Base-by-base conservation (phyloP, 768 basidiomycete genomes). In the Lentinus brumalis region DNA sequence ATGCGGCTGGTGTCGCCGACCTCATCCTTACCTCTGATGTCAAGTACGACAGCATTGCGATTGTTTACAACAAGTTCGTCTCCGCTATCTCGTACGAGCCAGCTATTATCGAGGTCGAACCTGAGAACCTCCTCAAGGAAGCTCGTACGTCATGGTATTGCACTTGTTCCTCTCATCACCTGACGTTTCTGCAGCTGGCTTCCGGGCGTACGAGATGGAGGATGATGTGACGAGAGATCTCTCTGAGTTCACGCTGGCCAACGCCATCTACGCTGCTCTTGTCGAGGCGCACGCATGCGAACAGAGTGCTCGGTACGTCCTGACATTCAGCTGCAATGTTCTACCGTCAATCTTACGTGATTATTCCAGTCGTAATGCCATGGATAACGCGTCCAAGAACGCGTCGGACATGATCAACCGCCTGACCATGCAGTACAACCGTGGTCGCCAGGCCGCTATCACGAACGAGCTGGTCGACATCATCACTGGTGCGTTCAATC, bases 351-450 rank as follows among this genome's bases (percentile, higher is more conserved):
- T 9, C 14, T 40, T n/a, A 52, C 66, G 54, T 54, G 64, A 10
- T 8, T 26, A 59, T 6, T 65, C 65, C 53, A 88, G 96, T 76
- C 90, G 96, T 68, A 98, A 96, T 68, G 97, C 97, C 71, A 99
- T 99, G 97, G 97, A 98, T 86, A 98, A 94, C 72, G 96, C 96
- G 50, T 94, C 96, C 66, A 99, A 99, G 87, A 98, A 99, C 76
- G 97, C 97, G 59, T 79, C 78, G 38, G 95, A 96, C 77, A 97
- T 98, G 95, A 96, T 98, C 71, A 76, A 76, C 62, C 75, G 80
- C 47, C 82, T 98, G 52, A 90, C 91, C 75, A 90, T 97, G 89
- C 84, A 96, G 76, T 98, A 96, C 85, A 98, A 98, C 75, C 92
- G 95, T 85, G 95, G 96, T 82, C 92, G 95, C 73, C 95, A 98